Percentiles rank a stretch among this genome's conserved stretches.
These are phyloP conservation scores for Cercophora sp. DNA, from an alignment of 495 filamentous ascomycete genomes.

Conservation along the genomic window DNA sequence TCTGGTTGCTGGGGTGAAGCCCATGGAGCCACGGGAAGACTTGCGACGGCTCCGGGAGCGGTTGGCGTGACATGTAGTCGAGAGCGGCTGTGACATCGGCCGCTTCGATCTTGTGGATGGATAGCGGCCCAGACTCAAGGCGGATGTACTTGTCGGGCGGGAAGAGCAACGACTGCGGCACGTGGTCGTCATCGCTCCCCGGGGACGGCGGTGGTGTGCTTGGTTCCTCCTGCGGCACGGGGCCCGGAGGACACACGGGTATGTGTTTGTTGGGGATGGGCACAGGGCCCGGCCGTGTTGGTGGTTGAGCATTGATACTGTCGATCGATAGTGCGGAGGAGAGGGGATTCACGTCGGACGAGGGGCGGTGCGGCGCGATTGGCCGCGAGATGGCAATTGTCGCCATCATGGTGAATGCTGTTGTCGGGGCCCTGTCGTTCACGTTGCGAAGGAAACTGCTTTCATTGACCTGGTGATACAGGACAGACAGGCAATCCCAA, in stretches of 20 bases:
- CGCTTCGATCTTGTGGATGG: constrained; percentile 70
- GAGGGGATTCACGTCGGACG: constrained; percentile 45
- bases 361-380: constrained; percentile 43
- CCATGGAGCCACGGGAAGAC: constrained; percentile 99
- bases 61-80: constrained; percentile 68
- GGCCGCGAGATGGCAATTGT: constrained; percentile 52
- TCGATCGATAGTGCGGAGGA: constrained; percentile 50
- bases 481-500: background rate
- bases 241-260: constrained; percentile 76
- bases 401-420: constrained; percentile 37
- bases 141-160: constrained; percentile 62
- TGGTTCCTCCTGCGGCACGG: constrained; percentile 55
- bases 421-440: constrained; percentile 8
- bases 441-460: background rate
- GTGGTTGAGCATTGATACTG: constrained; percentile 36
- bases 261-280: constrained; percentile 89
- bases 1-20: constrained; percentile 80
- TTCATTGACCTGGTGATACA: background rate
- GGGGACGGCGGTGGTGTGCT: constrained; percentile 66
- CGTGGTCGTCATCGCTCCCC: constrained; percentile 44
- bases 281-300: constrained; percentile 28
- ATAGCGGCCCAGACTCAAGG: constrained; percentile 52
- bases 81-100: constrained; percentile 65
- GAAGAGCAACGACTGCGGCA: constrained; percentile 63
- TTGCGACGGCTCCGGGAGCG: constrained; percentile 73